Percentiles rank a stretch among this genome's conserved stretches.
Conservation (phyloP, 306 rosid genomes). For the Myrica gale region DNA sequence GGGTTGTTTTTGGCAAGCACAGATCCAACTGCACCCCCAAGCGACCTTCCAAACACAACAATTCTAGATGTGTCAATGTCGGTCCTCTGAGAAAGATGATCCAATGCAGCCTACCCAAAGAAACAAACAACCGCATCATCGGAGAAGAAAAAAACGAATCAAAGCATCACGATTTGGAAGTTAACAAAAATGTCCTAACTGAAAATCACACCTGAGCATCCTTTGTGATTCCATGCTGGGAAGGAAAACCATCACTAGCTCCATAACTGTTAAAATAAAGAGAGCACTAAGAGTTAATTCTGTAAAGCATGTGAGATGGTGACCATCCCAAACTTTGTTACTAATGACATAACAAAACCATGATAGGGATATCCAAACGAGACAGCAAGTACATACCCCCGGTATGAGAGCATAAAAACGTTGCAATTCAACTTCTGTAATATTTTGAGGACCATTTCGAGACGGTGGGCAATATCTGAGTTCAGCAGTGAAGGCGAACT, state of each 20-base stretch:
- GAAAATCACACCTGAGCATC: slow-evolving; percentile 82
- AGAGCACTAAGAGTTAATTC: slow-evolving; percentile 28
- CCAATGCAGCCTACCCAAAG: slow-evolving; percentile 80
- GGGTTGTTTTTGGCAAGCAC: slow-evolving; percentile 81
- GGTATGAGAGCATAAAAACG: slow-evolving; percentile 91
- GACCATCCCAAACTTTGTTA: slow-evolving; percentile 16
- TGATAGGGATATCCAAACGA: slow-evolving; percentile 11
- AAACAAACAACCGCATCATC: slow-evolving; percentile 14
- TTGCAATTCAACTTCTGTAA: slow-evolving; percentile 82
- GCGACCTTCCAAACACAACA: slow-evolving; percentile 95
- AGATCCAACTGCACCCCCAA: slow-evolving; percentile 99
- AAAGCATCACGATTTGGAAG: slow-evolving; percentile 1
- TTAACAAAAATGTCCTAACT: slow-evolving; percentile 11
- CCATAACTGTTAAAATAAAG: slow-evolving; percentile 63
- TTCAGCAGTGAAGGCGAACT: slow-evolving; percentile 61
- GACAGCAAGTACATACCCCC: slow-evolving; percentile 61
- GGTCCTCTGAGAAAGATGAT: slow-evolving; percentile 88
- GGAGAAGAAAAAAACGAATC: neutral
- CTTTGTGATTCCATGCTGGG: slow-evolving; percentile 84
- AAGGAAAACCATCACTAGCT: slow-evolving; percentile 97
- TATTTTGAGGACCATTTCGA: slow-evolving; percentile 94
- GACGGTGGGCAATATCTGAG: slow-evolving; percentile 97
- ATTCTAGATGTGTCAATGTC: slow-evolving; percentile 91
- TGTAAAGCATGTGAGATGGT: slow-evolving; percentile 18
- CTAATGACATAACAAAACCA: neutral